Base-by-base conservation (phyloP, 306 rosid species). In the Macrotyloma uniflorum region DNA sequence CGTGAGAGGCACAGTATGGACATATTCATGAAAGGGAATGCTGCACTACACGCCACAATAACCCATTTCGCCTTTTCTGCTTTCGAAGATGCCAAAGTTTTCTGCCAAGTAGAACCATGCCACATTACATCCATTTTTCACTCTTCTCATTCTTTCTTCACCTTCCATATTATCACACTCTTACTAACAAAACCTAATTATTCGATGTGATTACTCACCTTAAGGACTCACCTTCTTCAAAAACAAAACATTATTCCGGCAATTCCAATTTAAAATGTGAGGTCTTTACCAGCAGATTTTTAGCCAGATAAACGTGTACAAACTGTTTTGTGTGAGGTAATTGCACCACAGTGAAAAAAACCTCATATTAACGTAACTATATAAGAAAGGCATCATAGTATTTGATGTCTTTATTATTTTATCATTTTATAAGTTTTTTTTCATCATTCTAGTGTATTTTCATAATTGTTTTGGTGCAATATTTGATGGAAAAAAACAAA, bases 91-190 rank as follows among this genome's bases (percentile, higher is more conserved):
- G 51, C 78, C 53, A 59, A 45, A 22, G 0, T 4, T 72, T 50
- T 72, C 22, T 33, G 11, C 14, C 77, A 70, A 58, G 43, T 38
- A 53, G 4, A 0, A 9, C 24, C 54, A 57, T 14, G 54, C 75
- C 79, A 70, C 58, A 7, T 67, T 26, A 19, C 23, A 16, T 16
- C 18, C 4, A 24, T 1, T 6, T 59, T 6, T 72, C 69, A 82
- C 57, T 49, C 63, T 43, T 70, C 19, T 66, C 72, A 53, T 79
- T 10, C 59, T 63, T 33, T 75, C 22, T 18, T 70, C 12, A 51
- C 28, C 70, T 57, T 4, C 2, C 28, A 74, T 67, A 35, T 35
- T n/a, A 53, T 19, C 7, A 30, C 4, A n/a, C n/a, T 51, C 40
- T 67, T 66, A 73, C 76, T 8, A 28, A 20, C 23, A 70, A 28